These are phyloP conservation scores for Dactylellina parvicollis DNA, from an alignment of 2,329 filamentous ascomycete species.

Conservation along the genomic window DNA sequence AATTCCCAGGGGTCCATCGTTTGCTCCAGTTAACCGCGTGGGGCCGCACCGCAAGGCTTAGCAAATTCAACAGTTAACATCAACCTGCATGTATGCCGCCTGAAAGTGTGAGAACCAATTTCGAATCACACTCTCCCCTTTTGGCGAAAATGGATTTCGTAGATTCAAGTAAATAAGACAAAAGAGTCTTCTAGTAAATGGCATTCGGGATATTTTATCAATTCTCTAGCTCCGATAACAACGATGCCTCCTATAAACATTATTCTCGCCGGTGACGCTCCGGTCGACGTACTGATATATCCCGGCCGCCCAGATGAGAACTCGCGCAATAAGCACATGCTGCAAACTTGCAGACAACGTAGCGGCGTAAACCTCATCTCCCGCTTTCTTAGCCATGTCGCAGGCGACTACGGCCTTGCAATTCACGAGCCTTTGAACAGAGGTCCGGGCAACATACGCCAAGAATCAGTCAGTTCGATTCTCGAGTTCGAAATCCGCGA, in stretches of 20 bases:
- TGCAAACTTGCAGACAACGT: slow-evolving; percentile 17
- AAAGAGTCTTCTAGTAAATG: not conserved
- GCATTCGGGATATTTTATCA: not conserved
- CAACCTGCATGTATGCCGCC: too few relatives aligned
- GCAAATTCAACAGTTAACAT: too few relatives aligned
- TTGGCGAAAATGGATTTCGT: too few relatives aligned
- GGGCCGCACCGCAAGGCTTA: too few relatives aligned
- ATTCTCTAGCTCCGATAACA: not conserved
- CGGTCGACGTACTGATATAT: slow-evolving; percentile 43
- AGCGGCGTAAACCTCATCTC: slow-evolving; percentile 20
- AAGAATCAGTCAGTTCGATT: slow-evolving; percentile 31
- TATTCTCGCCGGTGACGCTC: slow-evolving; percentile 29
- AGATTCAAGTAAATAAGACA: too few relatives aligned
- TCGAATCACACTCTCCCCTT: too few relatives aligned
- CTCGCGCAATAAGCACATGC: slow-evolving; percentile 16
- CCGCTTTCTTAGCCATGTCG: slow-evolving; percentile 5
- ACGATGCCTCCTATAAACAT: slow-evolving; percentile 23
- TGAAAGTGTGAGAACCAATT: too few relatives aligned
- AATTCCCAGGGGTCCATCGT: too few relatives aligned
- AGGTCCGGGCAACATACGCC: slow-evolving; percentile 14
- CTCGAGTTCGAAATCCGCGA: slow-evolving; percentile 28
- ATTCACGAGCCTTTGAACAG: slow-evolving; percentile 12
- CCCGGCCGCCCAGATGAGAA: slow-evolving; percentile 8
- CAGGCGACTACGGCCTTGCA: slow-evolving; percentile 15
- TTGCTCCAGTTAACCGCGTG: too few relatives aligned